Base-by-base conservation (phyloP, 2,329 filamentous ascomycete genomes). In the Arthrobotrys conoides region DNA sequence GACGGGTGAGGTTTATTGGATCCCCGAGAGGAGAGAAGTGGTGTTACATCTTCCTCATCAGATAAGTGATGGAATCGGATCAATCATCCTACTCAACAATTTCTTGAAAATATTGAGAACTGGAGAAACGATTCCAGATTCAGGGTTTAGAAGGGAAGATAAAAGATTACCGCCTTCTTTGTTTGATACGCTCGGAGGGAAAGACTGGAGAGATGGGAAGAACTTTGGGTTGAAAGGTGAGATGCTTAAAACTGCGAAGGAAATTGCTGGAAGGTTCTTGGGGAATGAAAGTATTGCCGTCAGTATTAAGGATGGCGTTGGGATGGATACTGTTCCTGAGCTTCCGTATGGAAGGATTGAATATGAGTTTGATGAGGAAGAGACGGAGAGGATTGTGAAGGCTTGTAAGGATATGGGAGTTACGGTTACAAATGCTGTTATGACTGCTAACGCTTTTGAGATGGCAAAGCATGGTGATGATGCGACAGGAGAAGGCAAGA, bases 21-120 rank as follows among this genome's bases (percentile, higher is more conserved):
- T 68, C 1, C 70, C 70, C 6, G 20, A 44, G 5, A 38, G 9
- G 16, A 10, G 38, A 1, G 70, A 73, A n/a, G 5, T 73, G 6
- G 51, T 73, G 9, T 24, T 73, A 12, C 61, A 61, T n/a, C 20
- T 51, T 3, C 70, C 63, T 10, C 70, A 73, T 44, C 61, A 73
- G 18, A 12, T 73, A 1, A 53, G 59, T 30, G 70, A 73, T 38
- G 70, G 70, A 0, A 24, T 67, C 9, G 70, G 70, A 1, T 61
- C 38, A 1, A 61, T 68, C 10, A 63, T 68, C 5, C 53, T 73
- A 1, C 51, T 73, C 10, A 67, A 73, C 30, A 67, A 68, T 16
- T 49, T 73, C 5, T 20, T 73, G 3, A 44, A 46, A 53, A 18
- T 44, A 2, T 33, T 73, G 10, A 36, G n/a, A 55, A n/a, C 48